A percentile compares a stretch with the other conserved stretches of the same genome.
These are phyloP conservation scores for Aspergillus persii DNA, from an alignment of 2,329 filamentous ascomycete genomes.

Conservation along the genomic window DNA sequence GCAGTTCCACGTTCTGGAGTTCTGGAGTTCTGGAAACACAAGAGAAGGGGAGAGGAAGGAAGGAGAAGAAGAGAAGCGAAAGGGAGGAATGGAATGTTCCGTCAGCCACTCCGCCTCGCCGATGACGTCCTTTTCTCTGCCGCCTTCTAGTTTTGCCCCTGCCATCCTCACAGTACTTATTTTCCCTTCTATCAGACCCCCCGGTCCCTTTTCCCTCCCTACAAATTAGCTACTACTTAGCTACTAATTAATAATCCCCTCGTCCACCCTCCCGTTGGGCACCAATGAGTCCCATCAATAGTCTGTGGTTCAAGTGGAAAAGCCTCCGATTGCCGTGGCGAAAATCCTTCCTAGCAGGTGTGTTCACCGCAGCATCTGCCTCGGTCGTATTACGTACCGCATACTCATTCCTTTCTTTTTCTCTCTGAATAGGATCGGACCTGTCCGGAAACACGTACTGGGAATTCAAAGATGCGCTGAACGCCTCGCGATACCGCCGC, in stretches of 20 bases:
- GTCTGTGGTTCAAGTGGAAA: slow-evolving; percentile 63
- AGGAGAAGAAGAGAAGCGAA: slow-evolving; percentile 4
- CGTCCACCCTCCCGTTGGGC: slow-evolving; percentile 7
- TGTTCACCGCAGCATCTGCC: slow-evolving; percentile 7
- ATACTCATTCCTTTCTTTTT: slow-evolving; percentile 9
- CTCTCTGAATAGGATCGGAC: slow-evolving; percentile 51
- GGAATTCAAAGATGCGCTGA: slow-evolving; percentile 62
- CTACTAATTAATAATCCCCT: neutral
- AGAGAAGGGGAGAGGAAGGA: neutral
- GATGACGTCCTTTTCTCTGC: neutral
- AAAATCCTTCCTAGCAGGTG: slow-evolving; percentile 58
- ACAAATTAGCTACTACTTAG: neutral
- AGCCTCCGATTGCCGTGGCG: slow-evolving; percentile 62
- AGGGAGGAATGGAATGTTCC: neutral
- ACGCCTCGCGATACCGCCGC: slow-evolving; percentile 53
- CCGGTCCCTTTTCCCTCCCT: neutral
- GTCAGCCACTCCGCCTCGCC: neutral
- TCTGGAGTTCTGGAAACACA: neutral
- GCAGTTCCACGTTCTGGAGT: neutral
- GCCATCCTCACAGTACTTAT: neutral
- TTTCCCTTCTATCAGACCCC: neutral
- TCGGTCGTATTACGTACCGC: neutral
- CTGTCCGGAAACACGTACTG: slow-evolving; percentile 64
- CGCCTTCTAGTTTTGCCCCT: neutral
- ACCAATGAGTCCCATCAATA: slow-evolving; percentile 41